A percentile compares a stretch with the other conserved stretches of the same genome.
These are phyloP conservation scores for Carex littledalei DNA, from an alignment of 176 grass and related monocot species.

Conservation along the genomic window DNA sequence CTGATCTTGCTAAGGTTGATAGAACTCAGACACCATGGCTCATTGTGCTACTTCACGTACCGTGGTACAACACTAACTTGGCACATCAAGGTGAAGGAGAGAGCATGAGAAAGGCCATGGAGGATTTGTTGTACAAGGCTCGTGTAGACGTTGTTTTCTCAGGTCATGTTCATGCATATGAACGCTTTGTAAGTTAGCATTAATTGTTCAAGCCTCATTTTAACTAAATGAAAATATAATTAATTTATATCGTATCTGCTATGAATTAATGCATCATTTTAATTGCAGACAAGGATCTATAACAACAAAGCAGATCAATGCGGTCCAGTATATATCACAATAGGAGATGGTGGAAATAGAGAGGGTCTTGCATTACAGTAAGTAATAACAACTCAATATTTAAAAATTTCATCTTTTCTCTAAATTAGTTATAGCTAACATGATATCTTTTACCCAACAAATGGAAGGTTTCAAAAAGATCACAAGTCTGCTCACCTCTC, in stretches of 20 bases:
- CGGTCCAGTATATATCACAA: constrained; percentile 76
- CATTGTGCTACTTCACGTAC: constrained; percentile 57
- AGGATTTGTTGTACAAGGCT: constrained; percentile 50
- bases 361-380: constrained; percentile 94
- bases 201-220: not conserved
- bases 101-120: constrained; percentile 72
- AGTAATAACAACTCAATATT: constrained; percentile 15
- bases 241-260: not conserved
- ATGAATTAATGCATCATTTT: not conserved
- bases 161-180: constrained; percentile 89
- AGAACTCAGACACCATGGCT: constrained; percentile 59
- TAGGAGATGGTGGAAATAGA: constrained; percentile 91
- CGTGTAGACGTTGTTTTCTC: constrained; percentile 74
- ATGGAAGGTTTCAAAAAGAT: constrained; percentile 55
- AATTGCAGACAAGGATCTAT: constrained; percentile 57
- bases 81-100: constrained; percentile 80
- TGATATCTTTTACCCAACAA: not conserved
- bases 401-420: not conserved
- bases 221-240: not conserved
- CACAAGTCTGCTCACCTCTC: constrained; percentile 56
- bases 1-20: constrained; percentile 65
- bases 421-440: not conserved
- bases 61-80: constrained; percentile 91
- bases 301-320: constrained; percentile 51
- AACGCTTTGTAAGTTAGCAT: constrained; percentile 70